phyloP scores from a whole-genome alignment of 257 asterid species.

The Oldenlandia corymbosa region DNA sequence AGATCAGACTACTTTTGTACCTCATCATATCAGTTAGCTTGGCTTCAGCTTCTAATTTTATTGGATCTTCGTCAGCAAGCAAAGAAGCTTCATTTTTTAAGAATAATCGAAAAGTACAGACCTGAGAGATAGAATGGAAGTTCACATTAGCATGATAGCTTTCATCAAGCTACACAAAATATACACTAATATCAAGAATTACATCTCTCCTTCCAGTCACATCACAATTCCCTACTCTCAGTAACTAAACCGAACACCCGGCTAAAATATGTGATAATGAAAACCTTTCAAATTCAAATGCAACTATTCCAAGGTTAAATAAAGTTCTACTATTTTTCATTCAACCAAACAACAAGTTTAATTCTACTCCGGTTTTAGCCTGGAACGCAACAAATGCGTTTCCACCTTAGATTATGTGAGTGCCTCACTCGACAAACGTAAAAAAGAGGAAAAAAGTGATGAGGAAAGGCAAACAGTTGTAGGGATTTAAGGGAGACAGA shows the following conservation, averaged over 20 bases:
- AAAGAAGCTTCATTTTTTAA: slow-evolving; percentile 81
- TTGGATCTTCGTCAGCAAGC: slow-evolving; percentile 80
- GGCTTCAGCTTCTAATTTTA: slow-evolving; percentile 84
- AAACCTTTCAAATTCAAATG: not conserved
- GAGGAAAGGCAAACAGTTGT: no score
- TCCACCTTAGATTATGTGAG: no score
- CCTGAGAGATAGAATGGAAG: no score
- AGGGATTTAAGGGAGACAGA: no score
- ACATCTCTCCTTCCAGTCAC: no score
- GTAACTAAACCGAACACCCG: not conserved
- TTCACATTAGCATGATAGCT: not conserved
- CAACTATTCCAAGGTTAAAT: not conserved
- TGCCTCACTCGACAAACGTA: no score
- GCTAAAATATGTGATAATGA: no score
- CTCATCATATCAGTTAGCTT: slow-evolving; percentile 72
- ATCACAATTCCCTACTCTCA: not conserved
- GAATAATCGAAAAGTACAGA: slow-evolving; percentile 79
- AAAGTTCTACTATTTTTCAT: not conserved
- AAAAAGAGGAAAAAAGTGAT: no score
- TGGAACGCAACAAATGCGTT: slow-evolving; percentile 41
- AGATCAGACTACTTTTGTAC: slow-evolving; percentile 20
- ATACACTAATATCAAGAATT: not conserved
- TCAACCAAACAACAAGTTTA: slow-evolving; percentile 1
- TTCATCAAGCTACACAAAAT: not conserved
- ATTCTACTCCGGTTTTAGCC: slow-evolving; percentile 62